Percentiles rank a stretch among this genome's conserved stretches.
phyloP scores from a whole-genome alignment of 148 eudicot genomes.

The Salicornia ramosissima region DNA sequence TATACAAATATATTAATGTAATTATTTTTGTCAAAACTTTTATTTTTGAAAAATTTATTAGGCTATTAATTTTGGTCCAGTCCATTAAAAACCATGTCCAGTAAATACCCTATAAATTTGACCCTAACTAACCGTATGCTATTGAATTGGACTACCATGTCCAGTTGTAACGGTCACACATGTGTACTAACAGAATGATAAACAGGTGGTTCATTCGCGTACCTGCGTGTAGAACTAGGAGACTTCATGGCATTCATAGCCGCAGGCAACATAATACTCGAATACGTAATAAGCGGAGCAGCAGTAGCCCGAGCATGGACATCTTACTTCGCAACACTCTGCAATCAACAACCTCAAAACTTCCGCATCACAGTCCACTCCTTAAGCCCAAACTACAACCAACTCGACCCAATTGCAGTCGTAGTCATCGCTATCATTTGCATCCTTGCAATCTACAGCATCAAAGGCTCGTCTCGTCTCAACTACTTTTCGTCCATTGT shows the following conservation, averaged over 20 bases:
- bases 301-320: constrained; percentile 66
- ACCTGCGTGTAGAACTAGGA: constrained; percentile 59
- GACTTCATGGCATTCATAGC: constrained; percentile 73
- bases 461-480: constrained; percentile 53
- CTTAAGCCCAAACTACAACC: constrained; percentile 32
- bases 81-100: too few relatives aligned
- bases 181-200: too few relatives aligned
- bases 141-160: too few relatives aligned
- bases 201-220: constrained; percentile 79
- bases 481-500: constrained; percentile 47
- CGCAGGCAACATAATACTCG: constrained; percentile 73
- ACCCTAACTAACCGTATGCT: too few relatives aligned
- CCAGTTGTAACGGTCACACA: too few relatives aligned
- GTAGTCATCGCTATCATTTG: constrained; percentile 34
- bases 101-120: too few relatives aligned
- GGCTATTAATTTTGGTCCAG: too few relatives aligned
- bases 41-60: too few relatives aligned
- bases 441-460: constrained; percentile 36
- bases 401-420: constrained; percentile 60
- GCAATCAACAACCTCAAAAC: constrained; percentile 36
- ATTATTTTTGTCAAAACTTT: too few relatives aligned
- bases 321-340: constrained; percentile 60
- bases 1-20: too few relatives aligned
- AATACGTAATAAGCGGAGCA: constrained; percentile 46
- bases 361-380: constrained; percentile 34